A percentile compares a stretch with the other conserved stretches of the same genome.
Conservation (phyloP, 2,329 filamentous ascomycete genomes). For the Fusarium sp. region DNA sequence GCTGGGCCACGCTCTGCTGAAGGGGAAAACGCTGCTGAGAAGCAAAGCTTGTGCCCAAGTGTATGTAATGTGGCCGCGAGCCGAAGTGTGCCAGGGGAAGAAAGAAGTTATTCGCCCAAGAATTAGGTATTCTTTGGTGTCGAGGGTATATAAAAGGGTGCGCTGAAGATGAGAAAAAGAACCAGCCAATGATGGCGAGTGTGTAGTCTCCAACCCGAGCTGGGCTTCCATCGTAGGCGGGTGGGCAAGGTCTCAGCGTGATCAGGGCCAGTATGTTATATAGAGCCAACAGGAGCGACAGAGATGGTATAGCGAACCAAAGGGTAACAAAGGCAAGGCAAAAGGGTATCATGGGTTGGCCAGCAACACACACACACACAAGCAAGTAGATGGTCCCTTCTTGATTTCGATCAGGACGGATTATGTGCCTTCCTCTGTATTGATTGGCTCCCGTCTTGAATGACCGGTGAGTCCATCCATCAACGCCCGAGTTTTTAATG, state of each 20-base stretch:
- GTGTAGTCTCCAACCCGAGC: neutral
- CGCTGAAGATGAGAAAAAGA: neutral
- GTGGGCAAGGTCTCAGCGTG: neutral
- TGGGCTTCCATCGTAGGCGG: neutral
- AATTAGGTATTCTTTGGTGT: neutral
- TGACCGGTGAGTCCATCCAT: neutral
- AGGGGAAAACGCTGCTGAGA: neutral
- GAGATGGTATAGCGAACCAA: neutral
- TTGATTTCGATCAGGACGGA: too few species aligned
- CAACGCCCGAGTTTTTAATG: neutral
- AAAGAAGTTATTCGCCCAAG: neutral
- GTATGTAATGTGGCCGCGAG: neutral
- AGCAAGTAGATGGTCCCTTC: neutral
- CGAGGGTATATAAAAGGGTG: neutral
- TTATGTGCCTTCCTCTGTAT: too few species aligned
- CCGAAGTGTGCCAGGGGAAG: too few species aligned
- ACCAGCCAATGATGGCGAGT: neutral
- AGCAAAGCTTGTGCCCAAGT: neutral
- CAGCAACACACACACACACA: neutral
- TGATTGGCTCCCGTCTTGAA: neutral
- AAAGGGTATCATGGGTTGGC: neutral
- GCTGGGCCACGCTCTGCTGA: neutral
- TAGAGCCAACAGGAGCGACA: neutral
- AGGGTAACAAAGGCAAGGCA: neutral
- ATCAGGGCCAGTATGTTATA: accelerated